phyloP scores from a whole-genome alignment of 2,329 filamentous ascomycete genomes.

The Daldinia sp. region DNA sequence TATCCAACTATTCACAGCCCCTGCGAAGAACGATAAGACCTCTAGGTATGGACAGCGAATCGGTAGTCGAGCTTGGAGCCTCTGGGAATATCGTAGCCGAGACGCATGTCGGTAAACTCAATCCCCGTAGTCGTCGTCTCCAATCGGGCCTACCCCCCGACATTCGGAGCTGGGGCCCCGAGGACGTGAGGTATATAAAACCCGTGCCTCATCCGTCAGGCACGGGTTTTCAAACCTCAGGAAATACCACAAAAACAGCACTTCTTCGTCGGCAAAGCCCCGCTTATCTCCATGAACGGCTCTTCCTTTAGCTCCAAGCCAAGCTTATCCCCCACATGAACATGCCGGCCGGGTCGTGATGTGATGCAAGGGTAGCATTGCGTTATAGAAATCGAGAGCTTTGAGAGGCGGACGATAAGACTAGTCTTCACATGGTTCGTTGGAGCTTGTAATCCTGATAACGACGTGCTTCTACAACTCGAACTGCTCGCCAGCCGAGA shows the following conservation, averaged over 20 bases:
- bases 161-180: slow-evolving; percentile 15
- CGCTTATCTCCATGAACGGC: slow-evolving; percentile 17
- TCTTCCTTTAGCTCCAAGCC: slow-evolving; percentile 22
- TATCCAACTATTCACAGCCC: background rate
- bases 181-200: slow-evolving; percentile 27
- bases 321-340: slow-evolving; percentile 27
- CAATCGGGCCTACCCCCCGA: slow-evolving; percentile 24
- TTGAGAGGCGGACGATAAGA: slow-evolving; percentile 6
- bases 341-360: slow-evolving; percentile 13
- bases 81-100: slow-evolving; percentile 5
- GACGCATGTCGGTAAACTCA: slow-evolving; percentile 9
- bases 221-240: slow-evolving; percentile 15
- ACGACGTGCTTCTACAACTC: background rate
- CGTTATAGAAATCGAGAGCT: slow-evolving; percentile 6
- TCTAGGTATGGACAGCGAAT: background rate
- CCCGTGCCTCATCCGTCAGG: slow-evolving; percentile 33
- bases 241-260: slow-evolving; percentile 14
- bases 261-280: slow-evolving; percentile 18
- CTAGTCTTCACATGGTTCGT: background rate
- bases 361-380: slow-evolving; percentile 36
- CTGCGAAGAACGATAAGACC: background rate
- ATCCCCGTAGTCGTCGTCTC: background rate
- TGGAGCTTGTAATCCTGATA: background rate
- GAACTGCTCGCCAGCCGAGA: background rate
- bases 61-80: background rate